Base-by-base conservation (phyloP, 2,329 filamentous ascomycete species). In the Furcasterigmium furcatum region DNA sequence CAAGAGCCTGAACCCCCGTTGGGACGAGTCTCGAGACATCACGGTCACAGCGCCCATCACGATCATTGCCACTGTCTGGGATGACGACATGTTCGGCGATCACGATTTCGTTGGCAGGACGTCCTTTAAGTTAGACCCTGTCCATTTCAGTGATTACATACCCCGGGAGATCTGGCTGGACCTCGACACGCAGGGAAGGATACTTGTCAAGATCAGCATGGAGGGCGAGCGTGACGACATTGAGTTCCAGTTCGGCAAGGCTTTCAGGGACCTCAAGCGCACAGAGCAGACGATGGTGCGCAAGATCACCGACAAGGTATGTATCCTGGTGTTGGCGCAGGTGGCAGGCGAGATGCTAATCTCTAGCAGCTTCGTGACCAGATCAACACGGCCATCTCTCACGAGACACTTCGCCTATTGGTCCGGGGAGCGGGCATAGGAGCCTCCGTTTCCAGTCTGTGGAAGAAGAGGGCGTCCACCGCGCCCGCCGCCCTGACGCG, bases 211-310 rank as follows among this genome's bases (percentile, higher is more conserved):
- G 51, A 91, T 99, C 43, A 96, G 91, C 62, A 99, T 99, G 94
- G 94, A 99, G 69, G 94, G 94, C 43, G 94, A 99, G 68, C 82
- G 94, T 51, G 94, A 99, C 62, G 94, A 99, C 62, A 99, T 99
- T 47, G 89, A 96, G 59, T 99, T 99, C 66, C 92, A 96, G 61
- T 97, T 97, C 66, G 94, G 91, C 57, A 97, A 96, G 68, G 88
- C 94, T 21, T 99, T 99, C 72, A 82, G 94, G 39, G 90, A 92
- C 49, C 75, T 99, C 55, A 97, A 97, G 74, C 83, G 94, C 54
- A 95, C 92, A 1, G 92, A 99, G 70, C 82, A 92, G 58, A 94
- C 99, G 65, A 99, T 99, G 94, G 95, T 95, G 45, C 83, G 94
- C 50, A 95, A 91, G 68, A 94, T 97, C 59, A 97, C 94, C 8